Evolutionary conservation across 306 rosid species (phyloP).

Genomic region (Clitoria ternatea): DNA sequence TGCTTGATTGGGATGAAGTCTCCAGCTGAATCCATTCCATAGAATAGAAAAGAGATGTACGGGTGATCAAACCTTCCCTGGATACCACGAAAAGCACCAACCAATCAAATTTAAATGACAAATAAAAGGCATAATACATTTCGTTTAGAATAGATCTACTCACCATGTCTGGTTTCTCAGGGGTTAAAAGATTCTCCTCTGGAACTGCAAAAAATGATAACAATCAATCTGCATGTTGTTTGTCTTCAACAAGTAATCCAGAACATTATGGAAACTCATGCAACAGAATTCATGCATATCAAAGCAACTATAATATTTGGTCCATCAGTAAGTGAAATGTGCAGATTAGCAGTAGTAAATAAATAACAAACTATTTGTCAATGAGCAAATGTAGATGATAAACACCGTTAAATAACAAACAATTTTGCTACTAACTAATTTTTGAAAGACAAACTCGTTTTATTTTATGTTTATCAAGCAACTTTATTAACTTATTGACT

Average conservation of each 20-base stretch:
- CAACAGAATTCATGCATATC: background rate
- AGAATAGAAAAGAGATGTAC: slow-evolving; percentile 73
- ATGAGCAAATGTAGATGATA: background rate
- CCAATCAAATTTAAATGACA: background rate
- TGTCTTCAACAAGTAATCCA: background rate
- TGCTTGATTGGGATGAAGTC: slow-evolving; percentile 91
- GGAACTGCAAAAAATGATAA: slow-evolving; percentile 55
- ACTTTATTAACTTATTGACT: too few species aligned
- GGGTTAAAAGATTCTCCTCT: slow-evolving; percentile 74
- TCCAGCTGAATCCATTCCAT: slow-evolving; percentile 89
- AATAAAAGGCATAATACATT: background rate
- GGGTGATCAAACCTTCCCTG: slow-evolving; percentile 92
- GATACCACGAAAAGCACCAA: slow-evolving; percentile 11
- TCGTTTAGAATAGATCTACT: background rate
- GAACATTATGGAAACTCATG: background rate
- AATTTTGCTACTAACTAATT: too few species aligned
- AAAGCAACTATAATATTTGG: slow-evolving; percentile 1
- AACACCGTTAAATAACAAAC: too few species aligned
- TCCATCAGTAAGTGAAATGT: background rate
- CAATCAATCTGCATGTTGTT: slow-evolving; percentile 19
- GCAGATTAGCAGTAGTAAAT: background rate
- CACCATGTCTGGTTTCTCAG: slow-evolving; percentile 69
- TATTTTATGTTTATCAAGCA: too few species aligned
- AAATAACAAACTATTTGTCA: background rate
- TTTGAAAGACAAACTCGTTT: too few species aligned